Percentiles rank a stretch among this genome's conserved stretches.
Conservation (phyloP, 1,139 yeast species). For the Saccharomycopsis phalli region DNA sequence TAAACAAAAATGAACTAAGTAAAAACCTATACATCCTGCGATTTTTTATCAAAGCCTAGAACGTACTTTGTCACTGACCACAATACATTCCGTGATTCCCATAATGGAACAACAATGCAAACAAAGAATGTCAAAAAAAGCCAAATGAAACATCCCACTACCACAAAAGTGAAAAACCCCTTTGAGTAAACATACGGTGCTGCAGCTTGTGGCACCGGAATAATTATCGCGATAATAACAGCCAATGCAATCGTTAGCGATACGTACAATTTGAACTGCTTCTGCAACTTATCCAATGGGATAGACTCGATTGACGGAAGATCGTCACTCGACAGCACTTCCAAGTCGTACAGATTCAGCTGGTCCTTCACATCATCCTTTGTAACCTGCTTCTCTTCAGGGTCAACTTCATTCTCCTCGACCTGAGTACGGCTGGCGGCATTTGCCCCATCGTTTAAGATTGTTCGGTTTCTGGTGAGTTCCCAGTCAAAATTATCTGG, state of each 20-base stretch:
- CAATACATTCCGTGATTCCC: slow-evolving; percentile 24
- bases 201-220: slow-evolving; percentile 28
- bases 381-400: slow-evolving; percentile 4
- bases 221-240: slow-evolving; percentile 23
- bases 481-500: slow-evolving; percentile 34
- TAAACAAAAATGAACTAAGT: too few species aligned
- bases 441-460: slow-evolving; percentile 23
- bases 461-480: slow-evolving; percentile 30
- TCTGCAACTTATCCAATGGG: slow-evolving; percentile 19
- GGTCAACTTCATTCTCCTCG: slow-evolving; percentile 6
- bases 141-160: slow-evolving; percentile 28
- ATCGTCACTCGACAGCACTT: slow-evolving; percentile 20
- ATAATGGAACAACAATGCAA: slow-evolving; percentile 27
- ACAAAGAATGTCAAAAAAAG: slow-evolving; percentile 26
- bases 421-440: slow-evolving; percentile 3
- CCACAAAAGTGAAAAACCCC: slow-evolving; percentile 26
- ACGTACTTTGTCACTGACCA: too few species aligned
- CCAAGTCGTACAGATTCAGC: too few species aligned
- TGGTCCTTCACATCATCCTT: not conserved
- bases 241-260: slow-evolving; percentile 20
- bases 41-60: too few species aligned
- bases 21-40: too few species aligned
- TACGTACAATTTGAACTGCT: slow-evolving; percentile 22
- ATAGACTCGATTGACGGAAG: slow-evolving; percentile 21
- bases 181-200: slow-evolving; percentile 26